phyloP scores from a whole-genome alignment of 2,329 filamentous ascomycete genomes.

The Rachicladosporium sp. region DNA sequence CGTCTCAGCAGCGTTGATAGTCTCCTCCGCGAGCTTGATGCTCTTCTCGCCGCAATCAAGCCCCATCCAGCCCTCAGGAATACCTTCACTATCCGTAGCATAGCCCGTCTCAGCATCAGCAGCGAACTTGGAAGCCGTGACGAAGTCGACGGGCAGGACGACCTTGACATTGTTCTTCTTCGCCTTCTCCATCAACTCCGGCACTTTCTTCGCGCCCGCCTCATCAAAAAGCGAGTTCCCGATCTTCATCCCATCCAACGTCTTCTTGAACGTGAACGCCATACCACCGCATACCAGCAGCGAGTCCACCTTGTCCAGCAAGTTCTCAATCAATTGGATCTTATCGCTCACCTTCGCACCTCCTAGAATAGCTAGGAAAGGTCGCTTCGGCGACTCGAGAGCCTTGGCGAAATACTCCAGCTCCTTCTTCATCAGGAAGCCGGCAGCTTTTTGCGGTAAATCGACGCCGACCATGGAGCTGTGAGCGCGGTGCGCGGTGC shows the following conservation, averaged over 20 bases:
- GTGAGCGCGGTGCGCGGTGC: slow-evolving; percentile 95
- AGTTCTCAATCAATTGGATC: slow-evolving; percentile 98
- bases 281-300: slow-evolving; percentile 95
- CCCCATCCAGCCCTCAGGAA: slow-evolving; percentile 96
- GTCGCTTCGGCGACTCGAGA: slow-evolving; percentile 81
- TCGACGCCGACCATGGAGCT: slow-evolving; percentile 98
- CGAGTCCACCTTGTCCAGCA: slow-evolving; percentile 94
- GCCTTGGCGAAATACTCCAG: slow-evolving; percentile 98
- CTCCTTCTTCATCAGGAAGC: slow-evolving; percentile 99
- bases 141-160: slow-evolving; percentile 85
- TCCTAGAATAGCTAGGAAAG: slow-evolving; percentile 96
- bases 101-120: slow-evolving; percentile 68
- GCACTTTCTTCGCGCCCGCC: slow-evolving; percentile 83
- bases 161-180: slow-evolving; percentile 94
- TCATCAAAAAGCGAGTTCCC: slow-evolving; percentile 89
- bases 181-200: slow-evolving; percentile 80
- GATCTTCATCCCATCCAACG: slow-evolving; percentile 79
- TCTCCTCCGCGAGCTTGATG: slow-evolving; percentile 73
- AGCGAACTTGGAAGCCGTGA: slow-evolving; percentile 91
- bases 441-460: slow-evolving; percentile 90
- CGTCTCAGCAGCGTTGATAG: slow-evolving; percentile 80
- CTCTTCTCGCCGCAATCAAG: slow-evolving; percentile 88
- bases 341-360: slow-evolving; percentile 99
- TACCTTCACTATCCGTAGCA: slow-evolving; percentile 77
- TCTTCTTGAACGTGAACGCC: slow-evolving; percentile 99